phyloP scores from a whole-genome alignment of 106 monocot genomes.

The Hemerocallis citrina region DNA sequence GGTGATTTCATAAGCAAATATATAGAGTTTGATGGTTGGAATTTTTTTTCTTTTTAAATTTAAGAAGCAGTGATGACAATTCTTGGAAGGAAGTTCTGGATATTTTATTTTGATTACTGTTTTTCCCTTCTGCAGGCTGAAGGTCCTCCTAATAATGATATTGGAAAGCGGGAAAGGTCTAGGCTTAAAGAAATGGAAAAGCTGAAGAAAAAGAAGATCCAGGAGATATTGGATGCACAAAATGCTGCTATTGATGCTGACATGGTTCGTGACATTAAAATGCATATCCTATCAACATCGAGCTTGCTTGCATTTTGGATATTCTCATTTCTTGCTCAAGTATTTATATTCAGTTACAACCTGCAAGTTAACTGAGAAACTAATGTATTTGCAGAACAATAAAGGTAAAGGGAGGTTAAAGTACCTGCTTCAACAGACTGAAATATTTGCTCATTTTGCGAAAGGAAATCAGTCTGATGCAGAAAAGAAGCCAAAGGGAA shows the following conservation, averaged over 20 bases:
- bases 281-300: neutral
- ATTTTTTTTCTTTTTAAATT: neutral
- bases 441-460: conserved; percentile 84
- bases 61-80: neutral
- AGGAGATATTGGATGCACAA: conserved; percentile 44
- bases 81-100: neutral
- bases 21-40: too few species aligned
- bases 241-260: conserved; percentile 71
- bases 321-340: neutral
- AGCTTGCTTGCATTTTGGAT: neutral
- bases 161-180: conserved; percentile 48
- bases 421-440: conserved; percentile 75
- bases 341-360: neutral
- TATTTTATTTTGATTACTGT: neutral
- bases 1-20: neutral
- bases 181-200: conserved; percentile 59
- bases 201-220: conserved; percentile 57
- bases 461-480: conserved; percentile 50
- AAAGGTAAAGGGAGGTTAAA: conserved; percentile 67
- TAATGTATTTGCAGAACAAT: conserved; percentile 38
- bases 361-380: neutral
- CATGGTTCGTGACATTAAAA: conserved; percentile 28
- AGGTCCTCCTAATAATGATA: conserved; percentile 11
- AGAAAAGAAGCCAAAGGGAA: conserved; percentile 48
- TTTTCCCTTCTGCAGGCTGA: conserved; percentile 15